A percentile compares a stretch with the other conserved stretches of the same genome.
phyloP scores from a whole-genome alignment of 139 green algal species.

The Auxenochlorella protothecoides region DNA sequence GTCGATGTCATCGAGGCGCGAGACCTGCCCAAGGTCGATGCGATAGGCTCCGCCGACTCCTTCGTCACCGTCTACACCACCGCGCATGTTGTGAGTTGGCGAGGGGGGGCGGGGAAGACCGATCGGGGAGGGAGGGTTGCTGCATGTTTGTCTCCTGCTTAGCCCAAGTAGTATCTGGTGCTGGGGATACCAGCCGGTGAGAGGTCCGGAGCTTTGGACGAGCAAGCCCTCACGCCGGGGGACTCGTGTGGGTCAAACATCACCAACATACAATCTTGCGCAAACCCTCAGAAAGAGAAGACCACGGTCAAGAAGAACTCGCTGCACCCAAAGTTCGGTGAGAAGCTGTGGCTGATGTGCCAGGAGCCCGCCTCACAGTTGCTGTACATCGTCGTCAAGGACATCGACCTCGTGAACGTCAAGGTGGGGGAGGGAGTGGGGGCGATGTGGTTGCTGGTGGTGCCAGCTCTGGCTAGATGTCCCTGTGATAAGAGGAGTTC shows the following conservation, averaged over 20 bases:
- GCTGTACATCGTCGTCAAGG: constrained; percentile 41
- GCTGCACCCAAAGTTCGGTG: constrained; percentile 32
- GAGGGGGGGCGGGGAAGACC: background rate
- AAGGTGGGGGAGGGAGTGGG: constrained; percentile 22
- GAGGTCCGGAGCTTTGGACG: background rate
- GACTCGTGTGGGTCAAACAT: no score
- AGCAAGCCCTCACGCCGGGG: no score
- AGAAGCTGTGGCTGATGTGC: constrained; percentile 39
- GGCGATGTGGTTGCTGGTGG: no score
- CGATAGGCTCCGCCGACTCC: constrained; percentile 19
- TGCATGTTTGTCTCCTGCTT: background rate
- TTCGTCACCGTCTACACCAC: background rate
- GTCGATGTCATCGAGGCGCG: constrained; percentile 30
- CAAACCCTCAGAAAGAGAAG: constrained; percentile 1
- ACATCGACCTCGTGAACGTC: constrained; percentile 54
- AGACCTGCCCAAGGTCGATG: constrained; percentile 30
- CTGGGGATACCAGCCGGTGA: no score
- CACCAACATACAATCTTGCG: no score
- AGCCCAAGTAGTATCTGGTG: no score
- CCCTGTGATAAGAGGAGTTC: no score
- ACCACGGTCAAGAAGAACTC: constrained; percentile 27
- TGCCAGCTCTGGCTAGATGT: no score
- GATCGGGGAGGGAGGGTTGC: background rate
- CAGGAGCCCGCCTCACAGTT: constrained; percentile 42
- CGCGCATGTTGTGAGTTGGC: background rate